Evolutionary conservation across 495 filamentous ascomycete species (phyloP).

Genomic region (Penicillium tannophilum): DNA sequence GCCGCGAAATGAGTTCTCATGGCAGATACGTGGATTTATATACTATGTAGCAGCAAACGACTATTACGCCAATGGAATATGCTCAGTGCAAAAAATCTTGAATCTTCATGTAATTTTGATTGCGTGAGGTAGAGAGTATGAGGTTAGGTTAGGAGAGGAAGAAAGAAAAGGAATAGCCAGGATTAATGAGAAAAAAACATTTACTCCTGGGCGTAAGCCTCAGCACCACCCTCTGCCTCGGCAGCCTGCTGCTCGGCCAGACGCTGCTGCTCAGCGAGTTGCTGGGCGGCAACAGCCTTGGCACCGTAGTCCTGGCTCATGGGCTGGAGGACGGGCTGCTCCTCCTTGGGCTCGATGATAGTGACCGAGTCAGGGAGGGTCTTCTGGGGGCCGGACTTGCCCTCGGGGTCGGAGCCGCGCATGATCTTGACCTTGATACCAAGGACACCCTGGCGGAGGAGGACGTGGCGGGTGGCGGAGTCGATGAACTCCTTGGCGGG

Average conservation of each 20-base stretch:
- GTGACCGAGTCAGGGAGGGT: constrained; percentile 96
- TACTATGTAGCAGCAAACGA: background rate
- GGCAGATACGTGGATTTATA: background rate
- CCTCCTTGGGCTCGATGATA: constrained; percentile 99
- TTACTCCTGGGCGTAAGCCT: constrained; percentile 53
- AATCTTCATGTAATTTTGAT: constrained; percentile 49
- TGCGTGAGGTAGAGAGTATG: constrained; percentile 45
- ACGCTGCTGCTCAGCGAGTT: constrained; percentile 74
- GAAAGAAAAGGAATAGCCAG: constrained; percentile 36
- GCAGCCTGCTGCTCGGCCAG: constrained; percentile 62
- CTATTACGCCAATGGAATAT: background rate
- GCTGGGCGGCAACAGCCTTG: constrained; percentile 87
- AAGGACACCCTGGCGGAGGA: constrained; percentile 98
- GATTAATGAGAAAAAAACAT: constrained; percentile 34
- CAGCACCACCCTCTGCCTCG: constrained; percentile 46
- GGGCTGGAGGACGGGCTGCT: constrained; percentile 89
- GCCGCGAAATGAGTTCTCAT: background rate
- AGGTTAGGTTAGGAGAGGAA: constrained; percentile 41
- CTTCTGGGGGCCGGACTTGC: constrained; percentile 96
- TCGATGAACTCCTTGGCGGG: constrained; percentile 99
- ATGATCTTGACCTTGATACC: constrained; percentile 99
- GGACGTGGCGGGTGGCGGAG: constrained; percentile 95
- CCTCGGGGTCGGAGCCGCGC: constrained; percentile 98
- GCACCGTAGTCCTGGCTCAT: constrained; percentile 97
- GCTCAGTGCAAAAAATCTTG: constrained; percentile 17